Evolutionary conservation across 495 filamentous ascomycete genomes (phyloP).

Genomic region (Penicillium flavigenum): DNA sequence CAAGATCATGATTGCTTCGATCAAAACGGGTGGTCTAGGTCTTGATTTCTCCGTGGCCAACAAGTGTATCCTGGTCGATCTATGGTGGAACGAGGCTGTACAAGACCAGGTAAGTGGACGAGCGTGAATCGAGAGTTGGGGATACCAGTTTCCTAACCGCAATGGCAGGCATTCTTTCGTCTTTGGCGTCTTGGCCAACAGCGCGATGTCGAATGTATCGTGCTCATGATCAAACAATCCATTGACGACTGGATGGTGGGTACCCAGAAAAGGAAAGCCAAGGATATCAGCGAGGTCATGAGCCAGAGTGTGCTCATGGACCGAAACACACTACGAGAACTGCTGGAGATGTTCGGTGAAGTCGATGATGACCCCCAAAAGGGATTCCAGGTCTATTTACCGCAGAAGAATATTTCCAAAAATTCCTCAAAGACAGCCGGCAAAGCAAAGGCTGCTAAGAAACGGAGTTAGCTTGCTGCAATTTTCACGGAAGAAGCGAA

Average conservation of each 20-base stretch:
- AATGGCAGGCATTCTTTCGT: background rate
- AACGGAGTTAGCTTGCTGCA: background rate
- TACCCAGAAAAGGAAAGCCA: background rate
- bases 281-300: background rate
- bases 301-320: background rate
- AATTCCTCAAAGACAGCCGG: too few species aligned
- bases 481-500: background rate
- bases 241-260: background rate
- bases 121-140: too few species aligned
- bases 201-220: background rate
- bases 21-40: conserved; percentile 1
- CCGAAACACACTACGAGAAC: background rate
- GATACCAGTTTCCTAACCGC: background rate
- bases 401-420: background rate
- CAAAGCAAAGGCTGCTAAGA: background rate
- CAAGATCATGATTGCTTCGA: background rate
- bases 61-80: background rate
- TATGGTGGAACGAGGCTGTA: conserved; percentile 1
- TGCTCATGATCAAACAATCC: background rate
- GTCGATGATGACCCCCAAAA: background rate
- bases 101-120: background rate
- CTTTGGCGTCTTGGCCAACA: conserved; percentile 2
- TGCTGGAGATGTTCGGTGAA: conserved; percentile 2
- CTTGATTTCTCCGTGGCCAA: background rate
- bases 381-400: background rate